Evolutionary conservation across 352 stramenopile genomes (phyloP), one percentile per base, ranked within the genome.

Genomic region (Pythium utonaiense): DNA sequence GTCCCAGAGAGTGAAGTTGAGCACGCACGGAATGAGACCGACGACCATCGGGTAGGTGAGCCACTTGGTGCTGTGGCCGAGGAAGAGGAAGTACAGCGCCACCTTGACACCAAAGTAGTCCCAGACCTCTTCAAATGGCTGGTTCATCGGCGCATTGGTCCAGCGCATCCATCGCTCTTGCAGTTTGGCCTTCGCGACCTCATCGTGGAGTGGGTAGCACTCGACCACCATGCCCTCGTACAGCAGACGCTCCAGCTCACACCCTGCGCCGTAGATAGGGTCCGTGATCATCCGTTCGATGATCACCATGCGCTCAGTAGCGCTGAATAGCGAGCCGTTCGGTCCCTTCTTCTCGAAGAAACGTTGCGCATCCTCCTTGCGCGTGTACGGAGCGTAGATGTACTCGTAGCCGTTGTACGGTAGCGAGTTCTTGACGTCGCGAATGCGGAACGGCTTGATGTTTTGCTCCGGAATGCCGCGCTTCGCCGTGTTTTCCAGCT

Each of bases 11-110:
- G 71, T 61, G 57, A 83, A 83, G 42, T 85, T 80, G 34, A 89
- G 67, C 16, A 97, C 83, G 16, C 93, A 93, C 28, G 97, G 89
- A 30, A 97, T 56, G 41, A 94, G 74, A 3, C 96, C 96, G 42
- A 98, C 63, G 19, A 98, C 54, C 38, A 89, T 94, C 21, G 97
- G 86, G 54, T 96, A 96, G n/a, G 98, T 66, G 27, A 99, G 77
- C 82, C 97, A 98, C 57, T 94, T 93, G 36, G 95, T 98, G 71
- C 95, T 97, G 73, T 98, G 94, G 14, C 98, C 93, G 22, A 99
- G 62, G 84, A 96, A 99, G 33, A 97, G 74, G 69, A 99, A 99
- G 75, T 99, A 99, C 57, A 99, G 96, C 21, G 91, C 90, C 56
- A 99, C 90, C 70, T 98, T 89, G 59, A 88, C 82, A 51, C 84